These are phyloP conservation scores for Adansonia gregorii DNA, from an alignment of 441 rosid species.

Conservation along the genomic window DNA sequence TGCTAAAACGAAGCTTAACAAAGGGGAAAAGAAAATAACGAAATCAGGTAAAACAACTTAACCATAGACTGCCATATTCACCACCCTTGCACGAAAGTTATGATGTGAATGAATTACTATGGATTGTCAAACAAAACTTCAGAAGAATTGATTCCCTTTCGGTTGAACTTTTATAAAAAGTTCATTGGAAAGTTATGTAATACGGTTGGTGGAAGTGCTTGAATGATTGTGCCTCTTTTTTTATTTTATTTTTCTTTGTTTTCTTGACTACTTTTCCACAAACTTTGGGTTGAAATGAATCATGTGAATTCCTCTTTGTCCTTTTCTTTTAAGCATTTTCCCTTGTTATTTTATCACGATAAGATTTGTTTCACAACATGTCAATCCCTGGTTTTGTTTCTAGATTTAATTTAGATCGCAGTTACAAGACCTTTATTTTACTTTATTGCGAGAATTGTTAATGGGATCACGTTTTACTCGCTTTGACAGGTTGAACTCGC, in stretches of 20 bases:
- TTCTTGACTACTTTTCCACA: conserved; percentile 11
- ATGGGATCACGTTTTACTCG: too few relatives aligned
- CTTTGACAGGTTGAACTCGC: too few relatives aligned
- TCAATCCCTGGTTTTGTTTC: not conserved
- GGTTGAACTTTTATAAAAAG: not conserved
- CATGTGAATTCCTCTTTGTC: conserved; percentile 4
- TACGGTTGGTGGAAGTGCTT: not conserved
- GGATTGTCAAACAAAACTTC: not conserved
- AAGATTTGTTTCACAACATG: not conserved
- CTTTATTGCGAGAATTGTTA: not conserved
- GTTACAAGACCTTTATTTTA: not conserved
- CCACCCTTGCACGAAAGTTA: not conserved
- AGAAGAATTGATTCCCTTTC: not conserved
- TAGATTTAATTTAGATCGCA: not conserved
- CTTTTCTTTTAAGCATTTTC: not conserved
- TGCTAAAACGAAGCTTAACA: not conserved
- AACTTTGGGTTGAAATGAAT: conserved; percentile 24
- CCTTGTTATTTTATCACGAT: not conserved
- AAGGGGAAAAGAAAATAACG: not conserved
- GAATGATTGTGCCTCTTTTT: not conserved
- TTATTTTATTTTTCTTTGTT: not conserved
- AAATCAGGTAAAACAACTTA: not conserved
- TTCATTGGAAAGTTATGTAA: conserved; percentile 14
- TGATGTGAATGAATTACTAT: too few relatives aligned
- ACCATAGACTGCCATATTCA: not conserved